Conservation (phyloP, 495 filamentous ascomycete species). For the Podospora pseudoanserina region DNA sequence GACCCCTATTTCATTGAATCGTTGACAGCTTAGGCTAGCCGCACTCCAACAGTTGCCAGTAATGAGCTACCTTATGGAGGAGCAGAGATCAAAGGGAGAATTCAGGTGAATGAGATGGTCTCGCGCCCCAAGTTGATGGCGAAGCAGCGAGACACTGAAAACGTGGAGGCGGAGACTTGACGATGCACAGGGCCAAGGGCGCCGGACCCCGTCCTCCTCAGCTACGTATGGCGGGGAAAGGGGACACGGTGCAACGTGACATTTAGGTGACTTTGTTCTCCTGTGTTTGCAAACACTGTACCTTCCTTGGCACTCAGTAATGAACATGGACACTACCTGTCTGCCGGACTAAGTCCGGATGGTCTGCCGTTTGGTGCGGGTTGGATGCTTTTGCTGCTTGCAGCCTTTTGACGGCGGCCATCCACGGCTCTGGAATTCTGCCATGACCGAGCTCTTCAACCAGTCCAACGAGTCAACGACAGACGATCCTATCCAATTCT, state of each 20-base stretch:
- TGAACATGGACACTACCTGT: not conserved
- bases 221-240: not conserved
- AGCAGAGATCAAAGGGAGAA: not conserved
- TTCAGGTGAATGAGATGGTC: not conserved
- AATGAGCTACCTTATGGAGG: not conserved
- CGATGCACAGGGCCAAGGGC: not conserved
- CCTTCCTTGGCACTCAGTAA: not conserved
- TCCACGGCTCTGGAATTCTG: not conserved
- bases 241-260: slow-evolving; percentile 1
- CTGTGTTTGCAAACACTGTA: not conserved
- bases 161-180: not conserved
- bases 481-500: not conserved
- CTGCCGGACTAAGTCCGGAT: not conserved
- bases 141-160: not conserved
- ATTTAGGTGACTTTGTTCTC: not conserved
- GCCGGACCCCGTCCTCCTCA: not conserved
- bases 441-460: not conserved
- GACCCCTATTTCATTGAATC: not conserved
- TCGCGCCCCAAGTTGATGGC: not conserved
- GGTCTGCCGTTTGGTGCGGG: not conserved
- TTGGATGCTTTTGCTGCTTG: not conserved
- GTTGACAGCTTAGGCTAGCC: not conserved
- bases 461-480: not conserved
- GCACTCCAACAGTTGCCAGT: not conserved
- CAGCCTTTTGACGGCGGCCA: not conserved